A percentile compares a stretch with the other conserved stretches of the same genome.
phyloP scores from a whole-genome alignment of 495 filamentous ascomycete genomes.

The Neurospora sublineolata region DNA sequence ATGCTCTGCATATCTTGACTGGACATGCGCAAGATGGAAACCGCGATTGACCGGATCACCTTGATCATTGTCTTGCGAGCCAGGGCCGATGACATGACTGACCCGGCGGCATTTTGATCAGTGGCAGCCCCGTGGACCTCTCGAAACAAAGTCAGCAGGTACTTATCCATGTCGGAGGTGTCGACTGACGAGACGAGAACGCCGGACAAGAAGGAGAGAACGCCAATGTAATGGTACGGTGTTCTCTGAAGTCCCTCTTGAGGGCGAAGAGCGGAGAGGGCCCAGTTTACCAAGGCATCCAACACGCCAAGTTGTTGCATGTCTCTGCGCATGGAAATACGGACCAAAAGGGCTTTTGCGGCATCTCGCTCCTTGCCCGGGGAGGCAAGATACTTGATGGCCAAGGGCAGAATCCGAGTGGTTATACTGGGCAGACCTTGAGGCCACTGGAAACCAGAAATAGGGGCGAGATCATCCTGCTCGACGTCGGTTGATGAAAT shows the following conservation, averaged over 20 bases:
- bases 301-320: constrained; percentile 73
- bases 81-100: constrained; percentile 54
- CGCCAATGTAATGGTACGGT: constrained; percentile 51
- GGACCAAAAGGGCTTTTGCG: constrained; percentile 67
- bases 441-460: constrained; percentile 36
- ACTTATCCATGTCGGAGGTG: constrained; percentile 40
- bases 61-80: constrained; percentile 76
- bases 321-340: constrained; percentile 70
- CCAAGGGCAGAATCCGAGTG: constrained; percentile 57
- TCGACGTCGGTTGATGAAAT: constrained; percentile 53
- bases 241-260: constrained; percentile 17
- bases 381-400: constrained; percentile 54
- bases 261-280: constrained; percentile 44
- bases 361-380: constrained; percentile 82
- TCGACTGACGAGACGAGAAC: constrained; percentile 43
- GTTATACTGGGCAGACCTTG: constrained; percentile 55
- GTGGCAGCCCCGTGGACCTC: constrained; percentile 34
- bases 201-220: constrained; percentile 66
- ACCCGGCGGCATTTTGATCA: constrained; percentile 28
- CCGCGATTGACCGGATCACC: constrained; percentile 58
- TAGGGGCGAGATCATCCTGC: constrained; percentile 20
- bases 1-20: constrained; percentile 33
- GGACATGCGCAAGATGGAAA: constrained; percentile 43
- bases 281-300: constrained; percentile 52
- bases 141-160: constrained; percentile 34